Percentiles rank a stretch among this genome's conserved stretches.
These are phyloP conservation scores for Pyrenochaeta sp. DNA, from an alignment of 2,329 filamentous ascomycete genomes.

Conservation along the genomic window DNA sequence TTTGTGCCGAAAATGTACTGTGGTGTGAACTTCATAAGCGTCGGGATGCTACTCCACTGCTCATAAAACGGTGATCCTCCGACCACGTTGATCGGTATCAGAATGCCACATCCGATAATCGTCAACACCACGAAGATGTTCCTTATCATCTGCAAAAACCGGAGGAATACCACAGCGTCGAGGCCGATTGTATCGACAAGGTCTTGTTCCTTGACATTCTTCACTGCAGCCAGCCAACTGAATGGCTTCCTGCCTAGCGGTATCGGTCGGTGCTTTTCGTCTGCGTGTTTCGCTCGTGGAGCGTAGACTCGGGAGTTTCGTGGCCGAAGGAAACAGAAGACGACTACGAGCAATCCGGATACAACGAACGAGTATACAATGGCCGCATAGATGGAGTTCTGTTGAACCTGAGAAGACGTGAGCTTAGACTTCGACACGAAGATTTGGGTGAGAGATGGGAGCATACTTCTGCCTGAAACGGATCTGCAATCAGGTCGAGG, in stretches of 20 bases:
- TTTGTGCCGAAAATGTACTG: conserved; percentile 60
- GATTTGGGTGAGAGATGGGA: background rate
- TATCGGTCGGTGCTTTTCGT: conserved; percentile 87
- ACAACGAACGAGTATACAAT: conserved; percentile 81
- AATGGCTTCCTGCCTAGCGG: conserved; percentile 85
- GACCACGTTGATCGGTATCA: conserved; percentile 80
- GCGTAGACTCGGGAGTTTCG: conserved; percentile 93
- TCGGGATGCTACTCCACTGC: conserved; percentile 37
- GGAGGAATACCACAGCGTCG: conserved; percentile 88
- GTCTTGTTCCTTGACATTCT: conserved; percentile 77
- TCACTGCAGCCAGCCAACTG: conserved; percentile 81
- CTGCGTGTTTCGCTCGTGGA: conserved; percentile 90
- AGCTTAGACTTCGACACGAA: conserved; percentile 2
- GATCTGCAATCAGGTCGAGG: conserved; percentile 51
- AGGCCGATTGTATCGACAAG: conserved; percentile 85
- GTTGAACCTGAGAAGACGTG: conserved; percentile 57
- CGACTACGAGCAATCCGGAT: conserved; percentile 74
- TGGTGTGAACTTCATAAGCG: conserved; percentile 64
- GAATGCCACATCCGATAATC: conserved; percentile 75
- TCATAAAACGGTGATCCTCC: conserved; percentile 46
- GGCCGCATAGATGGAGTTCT: conserved; percentile 78
- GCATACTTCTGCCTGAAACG: conserved; percentile 48
- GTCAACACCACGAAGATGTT: conserved; percentile 84
- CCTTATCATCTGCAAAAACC: conserved; percentile 87
- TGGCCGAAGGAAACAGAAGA: conserved; percentile 89